Base-by-base conservation (phyloP, 768 basidiomycete genomes). In the Termitomyces sp. region DNA sequence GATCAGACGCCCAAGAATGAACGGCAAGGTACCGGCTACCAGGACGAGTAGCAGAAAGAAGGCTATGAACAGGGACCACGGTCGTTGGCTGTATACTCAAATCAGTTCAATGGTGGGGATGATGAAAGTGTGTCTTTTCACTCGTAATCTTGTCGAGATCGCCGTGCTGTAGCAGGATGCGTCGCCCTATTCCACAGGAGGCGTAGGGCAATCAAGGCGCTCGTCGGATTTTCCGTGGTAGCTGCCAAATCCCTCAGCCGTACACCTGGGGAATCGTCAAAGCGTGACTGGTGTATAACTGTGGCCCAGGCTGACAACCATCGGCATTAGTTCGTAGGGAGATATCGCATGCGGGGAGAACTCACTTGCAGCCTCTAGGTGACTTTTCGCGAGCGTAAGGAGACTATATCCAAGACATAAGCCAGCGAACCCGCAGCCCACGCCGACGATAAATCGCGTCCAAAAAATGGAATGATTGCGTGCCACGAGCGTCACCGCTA, bases 221-320 rank as follows among this genome's bases (percentile, higher is more conserved):
- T 70, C 17, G 62, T 65, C 3, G 69, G 64, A 46, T 70, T 67
- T 9, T 66, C 57, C 0, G 71, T 63, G 21, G 66, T 67, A 0
- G 66, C 64, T 0, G 69, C 72, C 30, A 77, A 59, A 65, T 75
- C 74, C 53, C 63, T 66, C 30, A 77, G 41, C 37, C 67, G 58
- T 12, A 76, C 62, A 14, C 76, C 75, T 8, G 71, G 67, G 8
- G 55, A 54, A 42, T 64, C 58, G 24, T 61, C 38, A 49, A 63
- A 60, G 19, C 64, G 65, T 26, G 74, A 75, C 57, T 72, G 72
- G 45, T 77, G 74, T 14, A 77, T 74, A 11, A 77, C 59, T 3
- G 75, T 77, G 3, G 75, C 75, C 75, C 76, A 77, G 2, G 72
- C 75, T 77, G 41, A 52, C 45, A 35, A 53, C 22, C 17, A 10